phyloP scores from a whole-genome alignment of 176 grass and related monocot species.

The Cenchrus americanus region DNA sequence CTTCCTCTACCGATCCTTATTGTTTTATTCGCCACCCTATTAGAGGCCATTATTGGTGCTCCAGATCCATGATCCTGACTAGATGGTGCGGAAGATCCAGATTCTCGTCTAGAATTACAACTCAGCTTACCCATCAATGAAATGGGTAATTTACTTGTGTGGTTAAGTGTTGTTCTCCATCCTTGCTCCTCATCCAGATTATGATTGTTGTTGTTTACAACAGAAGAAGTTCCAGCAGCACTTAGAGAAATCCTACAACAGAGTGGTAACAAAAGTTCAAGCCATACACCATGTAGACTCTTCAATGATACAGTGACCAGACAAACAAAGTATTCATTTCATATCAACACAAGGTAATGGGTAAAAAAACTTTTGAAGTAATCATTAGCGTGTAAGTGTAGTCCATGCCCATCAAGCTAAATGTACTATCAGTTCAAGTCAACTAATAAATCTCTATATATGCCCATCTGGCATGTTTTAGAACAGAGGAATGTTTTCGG shows the following conservation, averaged over 20 bases:
- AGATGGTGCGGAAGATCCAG: constrained; percentile 35
- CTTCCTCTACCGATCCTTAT: constrained; percentile 39
- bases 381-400: background rate
- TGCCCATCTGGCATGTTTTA: background rate
- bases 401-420: constrained; percentile 17
- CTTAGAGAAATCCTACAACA: constrained; percentile 42
- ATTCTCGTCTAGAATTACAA: constrained; percentile 24
- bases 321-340: constrained; percentile 27
- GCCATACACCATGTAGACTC: background rate
- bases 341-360: constrained; percentile 21
- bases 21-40: constrained; percentile 37
- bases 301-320: background rate
- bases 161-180: constrained; percentile 55
- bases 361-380: background rate
- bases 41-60: background rate
- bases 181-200: constrained; percentile 30
- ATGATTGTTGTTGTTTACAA: constrained; percentile 18
- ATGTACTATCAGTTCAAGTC: constrained; percentile 13
- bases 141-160: constrained; percentile 38
- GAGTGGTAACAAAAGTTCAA: constrained; percentile 23
- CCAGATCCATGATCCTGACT: constrained; percentile 28
- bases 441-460: background rate
- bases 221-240: constrained; percentile 27
- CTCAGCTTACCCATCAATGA: background rate
- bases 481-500: background rate